These are phyloP conservation scores for Dothideomycetes sp. DNA, from an alignment of 2,329 filamentous ascomycete genomes.

Conservation along the genomic window DNA sequence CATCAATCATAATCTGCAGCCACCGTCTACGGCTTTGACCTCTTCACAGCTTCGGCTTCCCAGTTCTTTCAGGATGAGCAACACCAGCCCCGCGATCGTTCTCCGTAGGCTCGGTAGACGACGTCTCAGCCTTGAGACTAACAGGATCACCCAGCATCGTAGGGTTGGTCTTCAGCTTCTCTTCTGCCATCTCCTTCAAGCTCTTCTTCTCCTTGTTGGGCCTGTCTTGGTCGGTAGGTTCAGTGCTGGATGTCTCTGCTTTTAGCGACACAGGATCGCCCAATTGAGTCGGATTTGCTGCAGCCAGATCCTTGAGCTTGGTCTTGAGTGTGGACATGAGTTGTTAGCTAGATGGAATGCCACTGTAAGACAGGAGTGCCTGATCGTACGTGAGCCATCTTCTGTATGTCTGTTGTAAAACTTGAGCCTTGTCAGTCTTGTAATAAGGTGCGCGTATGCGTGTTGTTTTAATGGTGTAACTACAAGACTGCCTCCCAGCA, in stretches of 20 bases:
- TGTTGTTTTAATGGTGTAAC: not conserved
- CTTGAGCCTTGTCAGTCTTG: not conserved
- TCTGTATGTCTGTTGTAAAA: not conserved
- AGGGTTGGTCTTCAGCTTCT: constrained; percentile 17
- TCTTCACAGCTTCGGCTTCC: constrained; percentile 21
- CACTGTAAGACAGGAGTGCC: not conserved
- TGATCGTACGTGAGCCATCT: constrained; percentile 3
- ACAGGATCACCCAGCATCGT: constrained; percentile 18
- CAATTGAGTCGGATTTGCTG: constrained; percentile 20
- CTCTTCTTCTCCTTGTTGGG: constrained; percentile 13
- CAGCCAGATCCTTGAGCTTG: constrained; percentile 13
- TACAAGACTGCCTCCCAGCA: too few relatives aligned
- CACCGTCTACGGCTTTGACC: too few relatives aligned
- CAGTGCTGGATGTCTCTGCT: constrained; percentile 22
- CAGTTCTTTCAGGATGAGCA: constrained; percentile 11
- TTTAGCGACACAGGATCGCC: constrained; percentile 25
- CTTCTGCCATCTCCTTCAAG: constrained; percentile 16
- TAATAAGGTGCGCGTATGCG: not conserved
- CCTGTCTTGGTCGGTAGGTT: constrained; percentile 16
- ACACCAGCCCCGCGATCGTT: constrained; percentile 20
- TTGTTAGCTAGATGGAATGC: not conserved
- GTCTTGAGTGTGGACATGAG: not conserved
- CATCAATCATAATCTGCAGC: not conserved
- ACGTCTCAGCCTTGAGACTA: constrained; percentile 18
- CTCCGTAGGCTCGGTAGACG: constrained; percentile 19